Base-by-base conservation (phyloP, 176 grass and related monocot genomes). In the Oryza glaberrima region DNA sequence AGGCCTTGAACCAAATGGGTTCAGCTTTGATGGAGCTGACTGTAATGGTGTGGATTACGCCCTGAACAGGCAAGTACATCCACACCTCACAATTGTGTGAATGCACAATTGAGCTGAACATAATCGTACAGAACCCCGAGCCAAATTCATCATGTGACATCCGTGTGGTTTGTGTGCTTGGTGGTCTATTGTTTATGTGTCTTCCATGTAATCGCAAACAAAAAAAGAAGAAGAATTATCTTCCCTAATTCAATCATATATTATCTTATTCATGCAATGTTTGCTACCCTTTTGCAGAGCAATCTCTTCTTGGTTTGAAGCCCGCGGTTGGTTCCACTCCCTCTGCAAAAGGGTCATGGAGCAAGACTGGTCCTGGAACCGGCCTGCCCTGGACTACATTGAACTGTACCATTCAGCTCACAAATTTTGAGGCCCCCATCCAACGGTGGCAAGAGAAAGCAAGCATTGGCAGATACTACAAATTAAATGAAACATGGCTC, bases 281-380 rank as follows among this genome's bases (percentile, higher is more conserved):
- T 58, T 6, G 7, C 52, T 77, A 54, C 78, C 70, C 38, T 36
- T 44, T 82, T 89, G 68, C 87, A 95, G 95, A 77, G 92, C 93
- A 12, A 80, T 98, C 77, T 73, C 80, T 12, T 65, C 82, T 73
- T 98, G 95, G 92, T 93, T 79, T 13, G 87, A 98, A 9, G 85
- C 78, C 3, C 89, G 89, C 3, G 82, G 77, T 17, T 95, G 95
- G 92, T 87, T 98, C 44, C 46, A 93, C 65, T 88, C 69, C 9
- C 77, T 98, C 15, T 93, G 92, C 83, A 98, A 88, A 85, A 88
- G 80, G 22, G 93, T 95, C 54, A 98, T 98, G 95, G 87, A 95
- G 71, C 93, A 98, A 82, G 93, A 98, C 36, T 98, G 89, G 95
- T 95, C 92, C 0, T 98, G 95, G 95, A 98, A 98, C 85, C 91